Conservation (phyloP, 768 basidiomycete genomes). For the Pleurotus sapidus region DNA sequence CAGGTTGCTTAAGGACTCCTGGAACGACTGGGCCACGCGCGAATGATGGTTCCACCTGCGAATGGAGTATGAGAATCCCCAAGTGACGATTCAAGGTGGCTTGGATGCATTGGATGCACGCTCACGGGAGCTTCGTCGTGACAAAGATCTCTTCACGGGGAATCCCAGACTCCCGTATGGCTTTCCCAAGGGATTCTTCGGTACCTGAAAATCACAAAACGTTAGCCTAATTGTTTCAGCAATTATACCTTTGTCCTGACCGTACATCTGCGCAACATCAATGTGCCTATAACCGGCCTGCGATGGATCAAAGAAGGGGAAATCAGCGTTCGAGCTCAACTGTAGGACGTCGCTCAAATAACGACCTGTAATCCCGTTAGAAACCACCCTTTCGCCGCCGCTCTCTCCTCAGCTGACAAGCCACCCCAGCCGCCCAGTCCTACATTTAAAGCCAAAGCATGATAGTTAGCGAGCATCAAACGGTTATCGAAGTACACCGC, state of each 20-base stretch:
- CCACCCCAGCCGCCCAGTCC: slow-evolving; percentile 42
- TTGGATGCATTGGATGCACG: too few species aligned
- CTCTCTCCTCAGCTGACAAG: slow-evolving; percentile 26
- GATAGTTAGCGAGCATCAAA: not conserved
- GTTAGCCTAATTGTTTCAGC: too few species aligned
- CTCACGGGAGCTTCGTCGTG: slow-evolving; percentile 49
- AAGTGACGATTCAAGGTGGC: too few species aligned
- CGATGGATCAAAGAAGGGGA: not conserved
- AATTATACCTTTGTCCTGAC: too few species aligned
- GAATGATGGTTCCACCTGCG: slow-evolving; percentile 35
- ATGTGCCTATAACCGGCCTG: slow-evolving; percentile 41
- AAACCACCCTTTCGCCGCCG: slow-evolving; percentile 34
- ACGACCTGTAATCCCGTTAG: slow-evolving; percentile 35
- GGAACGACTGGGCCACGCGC: slow-evolving; percentile 35
- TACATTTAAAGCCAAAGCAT: slow-evolving; percentile 9
- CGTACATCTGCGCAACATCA: slow-evolving; percentile 36
- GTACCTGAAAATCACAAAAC: too few species aligned
- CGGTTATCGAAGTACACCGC: not conserved
- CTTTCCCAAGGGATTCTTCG: slow-evolving; percentile 40
- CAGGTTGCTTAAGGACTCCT: slow-evolving; percentile 37
- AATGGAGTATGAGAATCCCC: too few species aligned
- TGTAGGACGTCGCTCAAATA: not conserved
- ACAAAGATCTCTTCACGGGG: slow-evolving; percentile 47
- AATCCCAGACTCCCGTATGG: slow-evolving; percentile 43
- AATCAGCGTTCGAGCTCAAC: not conserved